phyloP scores from a whole-genome alignment of 139 green algal genomes.

The Coelastrella sp. region DNA sequence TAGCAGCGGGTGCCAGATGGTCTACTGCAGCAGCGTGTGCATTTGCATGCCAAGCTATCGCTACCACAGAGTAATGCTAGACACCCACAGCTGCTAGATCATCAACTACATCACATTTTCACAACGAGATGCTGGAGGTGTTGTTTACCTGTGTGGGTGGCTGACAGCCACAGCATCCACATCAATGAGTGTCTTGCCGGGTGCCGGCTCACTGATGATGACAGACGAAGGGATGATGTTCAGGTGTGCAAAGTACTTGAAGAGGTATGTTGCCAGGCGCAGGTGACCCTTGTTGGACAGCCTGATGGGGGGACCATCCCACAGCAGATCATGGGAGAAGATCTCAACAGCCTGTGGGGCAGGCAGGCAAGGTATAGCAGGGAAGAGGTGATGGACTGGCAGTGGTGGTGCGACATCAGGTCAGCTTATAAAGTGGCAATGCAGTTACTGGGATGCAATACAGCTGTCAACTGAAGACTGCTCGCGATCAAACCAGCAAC shows the following conservation, averaged over 20 bases:
- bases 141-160: slow-evolving; percentile 20
- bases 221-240: slow-evolving; percentile 25
- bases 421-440: background rate
- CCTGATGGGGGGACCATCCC: slow-evolving; percentile 45
- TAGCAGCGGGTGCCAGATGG: too few species aligned
- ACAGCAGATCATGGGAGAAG: slow-evolving; percentile 25
- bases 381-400: background rate
- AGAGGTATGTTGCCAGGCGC: slow-evolving; percentile 45
- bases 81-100: too few species aligned
- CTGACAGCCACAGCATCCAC: slow-evolving; percentile 38
- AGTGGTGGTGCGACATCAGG: background rate
- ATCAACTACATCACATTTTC: background rate
- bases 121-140: background rate
- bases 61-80: too few species aligned
- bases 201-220: background rate
- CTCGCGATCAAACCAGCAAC: too few species aligned
- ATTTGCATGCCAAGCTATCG: too few species aligned
- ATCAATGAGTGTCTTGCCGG: slow-evolving; percentile 26
- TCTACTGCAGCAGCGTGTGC: too few species aligned
- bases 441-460: background rate
- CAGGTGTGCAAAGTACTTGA: slow-evolving; percentile 47
- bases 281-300: slow-evolving; percentile 48
- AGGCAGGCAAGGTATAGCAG: background rate
- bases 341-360: slow-evolving; percentile 33
- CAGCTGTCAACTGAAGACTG: background rate